Conservation (phyloP, 2,329 filamentous ascomycete genomes). For the Claviceps arundinis region DNA sequence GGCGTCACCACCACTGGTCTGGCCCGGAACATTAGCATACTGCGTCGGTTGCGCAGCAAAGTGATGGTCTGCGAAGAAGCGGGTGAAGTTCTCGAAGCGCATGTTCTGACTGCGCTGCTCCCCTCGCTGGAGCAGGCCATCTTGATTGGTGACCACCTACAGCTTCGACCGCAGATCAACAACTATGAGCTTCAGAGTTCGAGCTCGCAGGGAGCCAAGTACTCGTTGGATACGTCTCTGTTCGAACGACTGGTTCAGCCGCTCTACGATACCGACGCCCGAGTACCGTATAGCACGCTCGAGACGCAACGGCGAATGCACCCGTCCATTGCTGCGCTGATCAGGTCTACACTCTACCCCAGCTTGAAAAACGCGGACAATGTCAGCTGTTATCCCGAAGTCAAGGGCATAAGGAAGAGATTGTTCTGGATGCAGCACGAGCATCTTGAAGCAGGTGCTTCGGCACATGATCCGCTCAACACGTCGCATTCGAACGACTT, state of each 20-base stretch:
- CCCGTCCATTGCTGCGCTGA: slow-evolving; percentile 44
- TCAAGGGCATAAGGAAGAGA: slow-evolving; percentile 38
- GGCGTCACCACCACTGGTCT: slow-evolving; percentile 48
- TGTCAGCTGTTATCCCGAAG: slow-evolving; percentile 27
- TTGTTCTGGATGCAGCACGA: slow-evolving; percentile 52
- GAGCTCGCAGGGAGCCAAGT: slow-evolving; percentile 31
- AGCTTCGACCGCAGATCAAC: slow-evolving; percentile 45
- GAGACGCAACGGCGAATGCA: slow-evolving; percentile 53
- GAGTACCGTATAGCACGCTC: slow-evolving; percentile 25
- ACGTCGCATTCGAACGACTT: slow-evolving; percentile 41
- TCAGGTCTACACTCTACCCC: slow-evolving; percentile 45
- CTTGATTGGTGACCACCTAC: slow-evolving; percentile 50
- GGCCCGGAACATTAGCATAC: slow-evolving; percentile 33
- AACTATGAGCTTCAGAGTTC: slow-evolving; percentile 41
- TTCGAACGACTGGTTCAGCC: slow-evolving; percentile 45
- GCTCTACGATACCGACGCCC: slow-evolving; percentile 10
- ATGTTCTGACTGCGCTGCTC: slow-evolving; percentile 45
- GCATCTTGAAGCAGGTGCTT: slow-evolving; percentile 26
- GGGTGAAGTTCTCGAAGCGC: slow-evolving; percentile 53
- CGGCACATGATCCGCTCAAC: slow-evolving; percentile 17
- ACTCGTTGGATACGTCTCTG: slow-evolving; percentile 44
- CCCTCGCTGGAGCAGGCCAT: slow-evolving; percentile 48
- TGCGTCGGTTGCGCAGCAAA: slow-evolving; percentile 37
- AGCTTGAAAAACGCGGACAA: slow-evolving; percentile 34
- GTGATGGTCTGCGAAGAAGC: slow-evolving; percentile 56